Evolutionary conservation across 108 stramenopile genomes (phyloP).

Genomic region (Seminavis robusta): DNA sequence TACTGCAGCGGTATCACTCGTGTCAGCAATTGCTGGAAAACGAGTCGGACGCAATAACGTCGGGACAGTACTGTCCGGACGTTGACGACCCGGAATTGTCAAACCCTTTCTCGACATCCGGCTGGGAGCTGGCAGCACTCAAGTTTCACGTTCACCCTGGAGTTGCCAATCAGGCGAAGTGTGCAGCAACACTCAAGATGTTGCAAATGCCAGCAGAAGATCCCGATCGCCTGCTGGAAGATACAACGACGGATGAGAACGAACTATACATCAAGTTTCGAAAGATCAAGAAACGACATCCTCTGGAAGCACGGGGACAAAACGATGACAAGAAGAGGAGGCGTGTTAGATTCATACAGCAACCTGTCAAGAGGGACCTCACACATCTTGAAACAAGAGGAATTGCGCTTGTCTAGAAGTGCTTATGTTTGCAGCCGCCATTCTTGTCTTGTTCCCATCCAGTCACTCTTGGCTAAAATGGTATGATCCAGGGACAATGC

Average conservation of each 20-base stretch:
- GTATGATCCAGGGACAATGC: too few species aligned
- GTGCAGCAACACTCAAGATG: conserved; percentile 46
- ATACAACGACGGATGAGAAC: conserved; percentile 34
- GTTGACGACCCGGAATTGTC: conserved; percentile 78
- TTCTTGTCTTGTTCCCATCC: too few species aligned
- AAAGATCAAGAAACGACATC: conserved; percentile 51
- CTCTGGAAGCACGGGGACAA: conserved; percentile 25
- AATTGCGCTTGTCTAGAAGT: too few species aligned
- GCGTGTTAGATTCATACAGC: too few species aligned
- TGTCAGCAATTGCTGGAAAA: conserved; percentile 73
- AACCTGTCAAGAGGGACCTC: too few species aligned
- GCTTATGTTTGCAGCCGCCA: too few species aligned
- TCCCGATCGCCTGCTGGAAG: conserved; percentile 40
- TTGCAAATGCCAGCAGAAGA: conserved; percentile 71
- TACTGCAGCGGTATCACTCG: conserved; percentile 64
- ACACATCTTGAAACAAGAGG: too few species aligned
- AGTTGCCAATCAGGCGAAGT: conserved; percentile 49
- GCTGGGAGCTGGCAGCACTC: conserved; percentile 73
- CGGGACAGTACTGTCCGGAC: conserved; percentile 61
- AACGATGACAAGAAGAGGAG: background rate
- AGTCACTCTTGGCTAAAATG: too few species aligned
- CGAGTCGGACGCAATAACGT: conserved; percentile 80
- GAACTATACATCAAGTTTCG: conserved; percentile 56
- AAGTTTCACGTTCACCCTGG: conserved; percentile 64
- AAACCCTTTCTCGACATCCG: conserved; percentile 78